Conservation (phyloP, 257 asterid species). For the Penstemon davidsonii region DNA sequence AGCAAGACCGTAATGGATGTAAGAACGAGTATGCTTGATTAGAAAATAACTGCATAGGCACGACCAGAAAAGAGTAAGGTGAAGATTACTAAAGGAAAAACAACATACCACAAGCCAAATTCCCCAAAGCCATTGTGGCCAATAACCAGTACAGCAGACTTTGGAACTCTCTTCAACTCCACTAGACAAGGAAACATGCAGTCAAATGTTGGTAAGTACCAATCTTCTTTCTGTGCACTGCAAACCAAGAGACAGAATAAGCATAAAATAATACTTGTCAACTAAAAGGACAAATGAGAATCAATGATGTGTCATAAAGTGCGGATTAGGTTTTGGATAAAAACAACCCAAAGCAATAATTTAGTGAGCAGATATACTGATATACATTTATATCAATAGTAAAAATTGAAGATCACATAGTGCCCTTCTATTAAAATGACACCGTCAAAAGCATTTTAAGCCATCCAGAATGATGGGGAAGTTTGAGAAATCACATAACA, state of each 20-base stretch:
- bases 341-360: not conserved
- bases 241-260: constrained; percentile 41
- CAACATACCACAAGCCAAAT: constrained; percentile 73
- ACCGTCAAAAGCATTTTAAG: not conserved
- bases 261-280: constrained; percentile 12
- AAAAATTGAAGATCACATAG: too few species aligned
- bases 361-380: too few species aligned
- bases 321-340: not conserved
- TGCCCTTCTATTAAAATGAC: not conserved
- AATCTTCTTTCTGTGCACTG: constrained; percentile 62
- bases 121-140: constrained; percentile 89
- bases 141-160: constrained; percentile 54
- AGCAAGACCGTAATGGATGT: constrained; percentile 13
- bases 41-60: not conserved
- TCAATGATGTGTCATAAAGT: not conserved
- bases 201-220: constrained; percentile 58
- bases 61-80: not conserved
- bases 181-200: constrained; percentile 55
- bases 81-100: constrained; percentile 20
- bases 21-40: not conserved
- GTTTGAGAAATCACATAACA: constrained; percentile 4
- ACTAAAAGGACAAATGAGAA: not conserved
- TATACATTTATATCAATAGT: too few species aligned
- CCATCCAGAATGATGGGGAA: constrained; percentile 14
- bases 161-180: constrained; percentile 77